Percentiles rank a stretch among this genome's conserved stretches.
Evolutionary conservation across 2,329 filamentous ascomycete species (phyloP).

Genomic region (Colletotrichum sp.): DNA sequence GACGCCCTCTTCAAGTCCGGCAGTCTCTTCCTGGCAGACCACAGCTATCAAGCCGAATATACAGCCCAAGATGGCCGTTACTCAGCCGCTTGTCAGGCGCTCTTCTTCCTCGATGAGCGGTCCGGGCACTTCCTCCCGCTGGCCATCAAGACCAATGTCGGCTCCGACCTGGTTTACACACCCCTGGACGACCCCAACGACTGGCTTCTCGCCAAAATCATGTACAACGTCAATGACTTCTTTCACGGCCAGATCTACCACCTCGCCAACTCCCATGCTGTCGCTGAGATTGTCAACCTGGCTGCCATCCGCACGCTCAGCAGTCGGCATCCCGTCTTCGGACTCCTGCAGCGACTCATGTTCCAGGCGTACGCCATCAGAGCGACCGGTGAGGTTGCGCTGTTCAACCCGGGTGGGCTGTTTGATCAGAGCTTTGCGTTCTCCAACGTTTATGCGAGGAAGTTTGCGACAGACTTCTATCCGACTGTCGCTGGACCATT

Average conservation of each 20-base stretch:
- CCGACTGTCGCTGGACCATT: not conserved
- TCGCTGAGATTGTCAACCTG: constrained; percentile 46
- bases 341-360: constrained; percentile 27
- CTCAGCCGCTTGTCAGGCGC: not conserved
- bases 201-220: constrained; percentile 56
- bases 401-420: not conserved
- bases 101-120: not conserved
- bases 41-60: not conserved
- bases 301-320: constrained; percentile 52
- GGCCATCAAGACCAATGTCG: not conserved
- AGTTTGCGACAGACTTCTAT: not conserved
- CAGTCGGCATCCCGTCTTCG: constrained; percentile 47
- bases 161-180: constrained; percentile 41
- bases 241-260: constrained; percentile 49
- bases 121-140: not conserved
- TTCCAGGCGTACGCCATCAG: not conserved
- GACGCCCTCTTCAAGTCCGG: not conserved
- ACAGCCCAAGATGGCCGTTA: not conserved
- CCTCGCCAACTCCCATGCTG: constrained; percentile 46
- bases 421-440: not conserved
- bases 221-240: constrained; percentile 53
- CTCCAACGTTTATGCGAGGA: not conserved
- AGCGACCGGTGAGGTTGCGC: not conserved
- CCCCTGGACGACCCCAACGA: constrained; percentile 47
- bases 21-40: not conserved